Evolutionary conservation across 2,329 filamentous ascomycete species (phyloP).

Genomic region (Alternaria burnsii): DNA sequence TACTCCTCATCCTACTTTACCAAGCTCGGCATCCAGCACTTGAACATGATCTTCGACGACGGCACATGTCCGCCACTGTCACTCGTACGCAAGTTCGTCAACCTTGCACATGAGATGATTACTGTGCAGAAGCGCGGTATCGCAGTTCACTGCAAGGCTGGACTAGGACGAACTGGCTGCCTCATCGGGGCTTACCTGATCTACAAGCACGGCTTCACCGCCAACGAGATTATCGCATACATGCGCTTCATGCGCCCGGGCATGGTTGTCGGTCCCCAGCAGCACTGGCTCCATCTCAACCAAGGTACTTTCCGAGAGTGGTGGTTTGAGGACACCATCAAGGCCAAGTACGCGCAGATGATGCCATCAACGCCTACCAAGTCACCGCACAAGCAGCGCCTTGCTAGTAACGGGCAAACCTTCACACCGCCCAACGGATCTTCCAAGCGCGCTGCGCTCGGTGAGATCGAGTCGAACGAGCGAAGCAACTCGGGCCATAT

Average conservation of each 20-base stretch:
- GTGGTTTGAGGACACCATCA: slow-evolving; percentile 84
- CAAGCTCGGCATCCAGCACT: slow-evolving; percentile 89
- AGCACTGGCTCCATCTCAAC: slow-evolving; percentile 98
- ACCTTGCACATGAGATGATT: slow-evolving; percentile 93
- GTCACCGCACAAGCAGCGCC: slow-evolving; percentile 56
- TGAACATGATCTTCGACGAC: slow-evolving; percentile 99
- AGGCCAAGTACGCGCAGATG: slow-evolving; percentile 78
- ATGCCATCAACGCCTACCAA: slow-evolving; percentile 67
- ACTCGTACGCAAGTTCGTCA: slow-evolving; percentile 94
- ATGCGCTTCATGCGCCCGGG: slow-evolving; percentile 99
- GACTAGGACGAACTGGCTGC: slow-evolving; percentile 92
- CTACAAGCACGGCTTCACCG: slow-evolving; percentile 95
- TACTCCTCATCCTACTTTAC: slow-evolving; percentile 99
- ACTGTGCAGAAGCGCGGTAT: slow-evolving; percentile 90
- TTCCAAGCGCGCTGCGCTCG: slow-evolving; percentile 82
- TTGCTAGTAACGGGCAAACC: slow-evolving; percentile 72
- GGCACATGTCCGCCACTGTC: slow-evolving; percentile 90
- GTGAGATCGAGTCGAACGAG: slow-evolving; percentile 88
- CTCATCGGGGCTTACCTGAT: slow-evolving; percentile 97
- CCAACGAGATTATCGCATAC: slow-evolving; percentile 95
- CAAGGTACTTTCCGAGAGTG: slow-evolving; percentile 97
- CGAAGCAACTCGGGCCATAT: slow-evolving; percentile 58
- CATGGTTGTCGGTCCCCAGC: slow-evolving; percentile 98
- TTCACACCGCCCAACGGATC: slow-evolving; percentile 86
- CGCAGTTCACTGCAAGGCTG: slow-evolving; percentile 98